Conservation (phyloP, 2,329 filamentous ascomycete genomes). For the Fusarium camptoceras region DNA sequence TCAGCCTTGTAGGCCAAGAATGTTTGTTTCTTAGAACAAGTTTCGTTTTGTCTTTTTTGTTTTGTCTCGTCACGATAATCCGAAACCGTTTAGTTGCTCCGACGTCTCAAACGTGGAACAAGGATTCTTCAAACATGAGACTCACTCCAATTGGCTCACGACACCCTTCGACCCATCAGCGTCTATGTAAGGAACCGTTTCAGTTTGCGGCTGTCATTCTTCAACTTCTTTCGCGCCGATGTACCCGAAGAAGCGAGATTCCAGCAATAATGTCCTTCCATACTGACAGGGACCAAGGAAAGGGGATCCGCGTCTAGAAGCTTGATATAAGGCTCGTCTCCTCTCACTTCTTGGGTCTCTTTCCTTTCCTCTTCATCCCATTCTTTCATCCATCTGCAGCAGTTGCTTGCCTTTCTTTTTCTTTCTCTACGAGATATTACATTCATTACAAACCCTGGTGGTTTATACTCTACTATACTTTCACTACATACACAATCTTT, state of each 20-base stretch:
- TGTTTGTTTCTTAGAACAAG: slow-evolving; percentile 9
- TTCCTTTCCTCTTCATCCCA: slow-evolving; percentile 37
- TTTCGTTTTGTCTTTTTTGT: not conserved
- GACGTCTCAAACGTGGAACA: slow-evolving; percentile 40
- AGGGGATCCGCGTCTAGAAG: not conserved
- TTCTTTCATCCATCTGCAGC: slow-evolving; percentile 43
- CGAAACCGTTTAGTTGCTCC: slow-evolving; percentile 28
- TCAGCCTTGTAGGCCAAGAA: not conserved
- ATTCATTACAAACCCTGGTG: slow-evolving; percentile 48
- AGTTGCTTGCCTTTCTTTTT: slow-evolving; percentile 47
- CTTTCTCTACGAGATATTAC: slow-evolving; percentile 42
- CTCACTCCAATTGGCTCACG: slow-evolving; percentile 9
- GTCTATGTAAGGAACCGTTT: slow-evolving; percentile 38
- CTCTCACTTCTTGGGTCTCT: not conserved
- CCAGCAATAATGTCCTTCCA: slow-evolving; percentile 39
- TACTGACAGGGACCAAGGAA: slow-evolving; percentile 13
- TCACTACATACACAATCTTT: slow-evolving; percentile 11
- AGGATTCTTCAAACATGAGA: slow-evolving; percentile 22
- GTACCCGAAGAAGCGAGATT: slow-evolving; percentile 23
- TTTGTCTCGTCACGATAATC: not conserved
- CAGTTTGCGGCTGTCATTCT: slow-evolving; percentile 28
- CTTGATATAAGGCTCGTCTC: slow-evolving; percentile 24
- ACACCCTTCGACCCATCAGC: slow-evolving; percentile 14
- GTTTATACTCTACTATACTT: slow-evolving; percentile 30
- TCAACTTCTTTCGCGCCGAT: not conserved